Evolutionary conservation across 2,329 filamentous ascomycete genomes (phyloP).

Genomic region (Emmonsiellopsis sp.): DNA sequence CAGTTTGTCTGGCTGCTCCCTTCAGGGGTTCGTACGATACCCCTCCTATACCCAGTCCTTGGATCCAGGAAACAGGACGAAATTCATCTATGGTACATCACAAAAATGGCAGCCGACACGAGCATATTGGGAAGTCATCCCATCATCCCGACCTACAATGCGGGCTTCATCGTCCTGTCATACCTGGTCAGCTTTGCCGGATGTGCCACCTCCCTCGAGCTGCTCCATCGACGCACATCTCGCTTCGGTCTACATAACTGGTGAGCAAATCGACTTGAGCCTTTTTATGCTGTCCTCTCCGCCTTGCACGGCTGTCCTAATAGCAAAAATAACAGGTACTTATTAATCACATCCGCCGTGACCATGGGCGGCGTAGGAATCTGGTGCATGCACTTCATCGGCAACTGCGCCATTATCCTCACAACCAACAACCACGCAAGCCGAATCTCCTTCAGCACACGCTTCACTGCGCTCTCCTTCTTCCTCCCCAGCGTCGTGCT

Average conservation of each 20-base stretch:
- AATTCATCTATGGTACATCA: too few relatives aligned
- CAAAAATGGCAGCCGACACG: not conserved
- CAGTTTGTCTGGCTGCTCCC: too few relatives aligned
- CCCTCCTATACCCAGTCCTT: too few relatives aligned
- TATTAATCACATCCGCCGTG: conserved; percentile 55
- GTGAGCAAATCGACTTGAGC: conserved; percentile 33
- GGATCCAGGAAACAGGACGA: too few relatives aligned
- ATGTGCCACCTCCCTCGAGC: conserved; percentile 67
- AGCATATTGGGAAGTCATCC: not conserved
- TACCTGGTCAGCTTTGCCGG: conserved; percentile 65
- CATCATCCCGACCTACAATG: conserved; percentile 33
- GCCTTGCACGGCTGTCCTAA: too few relatives aligned
- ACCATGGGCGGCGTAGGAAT: conserved; percentile 67
- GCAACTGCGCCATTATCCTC: conserved; percentile 68
- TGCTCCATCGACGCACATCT: conserved; percentile 67
- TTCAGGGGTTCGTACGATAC: too few relatives aligned
- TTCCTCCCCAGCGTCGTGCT: conserved; percentile 71
- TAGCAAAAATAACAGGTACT: conserved; percentile 37
- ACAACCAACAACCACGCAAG: conserved; percentile 51
- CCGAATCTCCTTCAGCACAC: conserved; percentile 64
- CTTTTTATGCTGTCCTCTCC: too few relatives aligned
- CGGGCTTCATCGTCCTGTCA: conserved; percentile 58
- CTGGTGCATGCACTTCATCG: conserved; percentile 77
- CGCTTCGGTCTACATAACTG: conserved; percentile 60
- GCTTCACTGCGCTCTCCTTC: conserved; percentile 67